Base-by-base conservation (phyloP, 1,139 yeast species). In the Scheffersomyces stambukii region DNA sequence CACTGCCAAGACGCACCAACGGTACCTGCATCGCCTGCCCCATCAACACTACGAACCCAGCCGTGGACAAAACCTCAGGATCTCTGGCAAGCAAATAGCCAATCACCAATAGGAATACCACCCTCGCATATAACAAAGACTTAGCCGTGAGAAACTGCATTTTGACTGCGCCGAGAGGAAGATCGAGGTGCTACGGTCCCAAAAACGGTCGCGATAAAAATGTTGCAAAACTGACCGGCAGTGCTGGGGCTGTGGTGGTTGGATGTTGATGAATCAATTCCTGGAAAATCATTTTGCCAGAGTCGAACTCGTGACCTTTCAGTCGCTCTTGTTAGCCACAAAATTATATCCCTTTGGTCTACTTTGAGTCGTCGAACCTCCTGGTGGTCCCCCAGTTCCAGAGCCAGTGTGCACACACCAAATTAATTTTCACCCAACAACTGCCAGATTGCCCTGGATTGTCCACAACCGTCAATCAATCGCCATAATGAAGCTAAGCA, bases 51-150 rank as follows among this genome's bases (percentile, higher is more conserved):
- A 74, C 66, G 31, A 77, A 74, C 13, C 74, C 68, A 32, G 77
- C 48, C 21, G 55, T 54, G 23, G 56, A 40, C 27, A 60, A 39
- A 2, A 42, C 60, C 35, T 69, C 61, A 8, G 75, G 68, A 23
- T 75, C 70, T 36, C 74, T 77, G 16, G 78, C 77, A 49, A 84
- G 79, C 31, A 83, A 67, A 31, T 85, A 68, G 8, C 81, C 52
- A 6, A 75, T 50, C 8, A 64, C 48, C 1, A 69, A 43, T 16
- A 77, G 63, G 28, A 71, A 60, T 5, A 59, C 52, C 5, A 73
- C 55, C 42, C 88, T 64, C 17, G 67, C 38, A 37, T 74, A 74
- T 13, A 72, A 50, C 29, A 78, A 52, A 14, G 70, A 52, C 21
- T 53, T 64, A 6, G 85, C 70, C 1, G 82, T 66, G 32, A 80